Evolutionary conservation across 1,284 basidiomycete genomes (phyloP).

Genomic region (Coniferiporia weirii): DNA sequence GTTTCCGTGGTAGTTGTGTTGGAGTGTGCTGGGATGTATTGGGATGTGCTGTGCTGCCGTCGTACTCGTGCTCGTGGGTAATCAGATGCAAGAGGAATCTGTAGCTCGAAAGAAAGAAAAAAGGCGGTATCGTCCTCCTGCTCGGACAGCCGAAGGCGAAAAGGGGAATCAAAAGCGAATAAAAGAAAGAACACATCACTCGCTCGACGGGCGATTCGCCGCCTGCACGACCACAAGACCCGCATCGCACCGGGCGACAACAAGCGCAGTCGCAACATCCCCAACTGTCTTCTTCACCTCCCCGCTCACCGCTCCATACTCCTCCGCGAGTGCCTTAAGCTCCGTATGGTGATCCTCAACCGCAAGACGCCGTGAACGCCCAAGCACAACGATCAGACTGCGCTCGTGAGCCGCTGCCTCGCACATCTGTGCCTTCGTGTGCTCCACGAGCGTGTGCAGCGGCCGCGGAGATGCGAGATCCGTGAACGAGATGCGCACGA

Average conservation of each 20-base stretch:
- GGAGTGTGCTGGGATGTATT: no score
- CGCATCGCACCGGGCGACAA: slow-evolving; percentile 53
- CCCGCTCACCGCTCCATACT: slow-evolving; percentile 41
- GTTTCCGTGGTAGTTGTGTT: no score
- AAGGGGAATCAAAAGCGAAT: background rate
- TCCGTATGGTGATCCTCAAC: slow-evolving; percentile 61
- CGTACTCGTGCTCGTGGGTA: no score
- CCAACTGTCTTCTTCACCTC: slow-evolving; percentile 78
- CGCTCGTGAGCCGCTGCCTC: slow-evolving; percentile 24
- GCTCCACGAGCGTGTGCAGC: slow-evolving; percentile 43
- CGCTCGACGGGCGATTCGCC: slow-evolving; percentile 23
- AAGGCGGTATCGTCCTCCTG: no score
- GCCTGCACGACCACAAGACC: slow-evolving; percentile 73
- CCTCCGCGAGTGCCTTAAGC: slow-evolving; percentile 57
- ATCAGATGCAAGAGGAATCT: background rate
- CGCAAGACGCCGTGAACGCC: slow-evolving; percentile 65
- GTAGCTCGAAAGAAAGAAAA: background rate
- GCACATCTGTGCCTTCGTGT: slow-evolving; percentile 25
- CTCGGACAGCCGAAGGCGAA: no score
- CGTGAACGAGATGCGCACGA: slow-evolving; percentile 51
- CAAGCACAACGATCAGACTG: slow-evolving; percentile 58
- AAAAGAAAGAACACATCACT: background rate
- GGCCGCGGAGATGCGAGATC: slow-evolving; percentile 49
- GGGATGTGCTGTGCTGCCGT: no score
- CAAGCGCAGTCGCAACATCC: slow-evolving; percentile 71